Evolutionary conservation across 192 early-diverging fungal species (phyloP), one percentile per base, ranked within the genome.

Genomic region (Dimargaris xerosporica): DNA sequence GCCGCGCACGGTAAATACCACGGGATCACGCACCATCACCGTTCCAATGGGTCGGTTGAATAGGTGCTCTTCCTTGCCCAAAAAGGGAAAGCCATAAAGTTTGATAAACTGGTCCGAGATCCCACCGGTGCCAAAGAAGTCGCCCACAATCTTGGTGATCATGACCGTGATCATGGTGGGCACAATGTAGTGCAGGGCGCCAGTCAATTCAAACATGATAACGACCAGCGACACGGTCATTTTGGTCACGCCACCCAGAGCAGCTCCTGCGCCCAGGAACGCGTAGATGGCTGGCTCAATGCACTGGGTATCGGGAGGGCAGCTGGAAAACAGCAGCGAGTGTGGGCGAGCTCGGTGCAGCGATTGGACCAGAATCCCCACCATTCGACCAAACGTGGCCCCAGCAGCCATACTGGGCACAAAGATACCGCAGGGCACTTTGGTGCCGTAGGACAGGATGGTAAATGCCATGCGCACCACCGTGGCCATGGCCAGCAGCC

Each of bases 191-290:
- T 88, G 88, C 26, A 99, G 71, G 2, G 94, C 90, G 19, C 93
- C 93, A 0, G 96, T 99, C 62, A 99, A 73, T 68, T 99, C 96
- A 73, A 96, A 99, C 92, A 97, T 95, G 69, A 99, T 97, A 12
- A 99, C 94, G 0, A 93, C 91, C 23, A 93, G 74, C 26, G 86
- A 86, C 4, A 90, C 75, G n/a, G 91, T 91, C 63, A 89, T 87
- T 65, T 88, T 78, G 6, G 91, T 94, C 13, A 91, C 86, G 3
- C 91, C 91, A 45, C 79, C 83, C 62, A 96, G 73, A 6, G 87
- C 81, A 2, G 91, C 93, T 0, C 92, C 93, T 1, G 95, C 92
- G 25, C 95, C 95, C 42, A 96, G 75, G 64, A 96, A 83, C 39
- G 94, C 91, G 70, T 99, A 99, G 0, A 88, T 91, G 21, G 93